Base-by-base conservation (phyloP, 164 flowering plant species). In the Taxillus chinensis region DNA sequence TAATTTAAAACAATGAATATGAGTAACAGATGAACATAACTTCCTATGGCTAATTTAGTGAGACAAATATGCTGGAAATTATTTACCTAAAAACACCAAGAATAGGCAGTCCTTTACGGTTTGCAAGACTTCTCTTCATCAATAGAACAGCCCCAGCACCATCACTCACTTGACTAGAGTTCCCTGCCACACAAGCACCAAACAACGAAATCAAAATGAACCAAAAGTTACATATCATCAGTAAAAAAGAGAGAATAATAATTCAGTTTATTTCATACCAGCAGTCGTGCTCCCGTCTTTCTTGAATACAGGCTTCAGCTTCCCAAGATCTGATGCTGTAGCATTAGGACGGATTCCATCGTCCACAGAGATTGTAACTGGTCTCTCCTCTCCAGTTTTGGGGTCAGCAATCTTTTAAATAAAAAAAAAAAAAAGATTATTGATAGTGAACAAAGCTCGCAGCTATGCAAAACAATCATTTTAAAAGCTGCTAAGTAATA, bases 71-170 rank as follows among this genome's bases (percentile, higher is more conserved):
- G 27, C 27, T 27, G 27, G 1, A 27, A 27, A 27, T 27, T 7
- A 41, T 57, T 60, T 56, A 87, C 99, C 99, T 91, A 74, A 91
- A 95, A 38, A 89, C 90, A 67, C 98, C 98, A 64, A 91, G 92
- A 73, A 95, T 84, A 4, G 95, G 92, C 56, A 95, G 74, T 48
- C 96, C 96, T 74, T 91, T 95, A 54, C 62, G 75, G 79, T 81
- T 66, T 48, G 99, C 98, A 39, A 89, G 60, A 73, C 96, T 86
- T 74, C 93, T 89, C 75, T 78, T 87, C 97, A 89, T 95, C 3
- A 95, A 91, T 40, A 95, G 86, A 60, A 95, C 96, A 48, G 96
- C 98, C 66, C 92, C 96, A 74, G 98, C 98, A 65, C 96, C 99
- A 84, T 95, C 99, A 86, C 81, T 95, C 41, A 95, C 90, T 74